phyloP scores from a whole-genome alignment of 306 rosid genomes.

The Hippophae tibetana region DNA sequence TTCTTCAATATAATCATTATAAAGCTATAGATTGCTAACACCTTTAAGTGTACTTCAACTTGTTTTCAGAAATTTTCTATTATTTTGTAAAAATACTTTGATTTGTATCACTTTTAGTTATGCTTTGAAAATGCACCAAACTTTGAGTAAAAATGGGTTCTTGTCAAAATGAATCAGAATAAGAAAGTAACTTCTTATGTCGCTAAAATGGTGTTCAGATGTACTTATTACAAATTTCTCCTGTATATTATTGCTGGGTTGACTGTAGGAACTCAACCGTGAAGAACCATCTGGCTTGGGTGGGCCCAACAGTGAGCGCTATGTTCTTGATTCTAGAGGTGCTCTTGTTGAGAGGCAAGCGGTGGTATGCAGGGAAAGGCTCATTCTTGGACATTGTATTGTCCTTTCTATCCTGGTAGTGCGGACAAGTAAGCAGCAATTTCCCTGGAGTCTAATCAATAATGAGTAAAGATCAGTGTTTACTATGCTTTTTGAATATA shows the following conservation, averaged over 20 bases:
- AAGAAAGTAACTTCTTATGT: conserved; percentile 1
- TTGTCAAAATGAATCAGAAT: neutral
- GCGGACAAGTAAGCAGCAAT: conserved; percentile 51
- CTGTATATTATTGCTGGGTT: neutral
- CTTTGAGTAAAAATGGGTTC: neutral
- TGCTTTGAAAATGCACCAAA: no score
- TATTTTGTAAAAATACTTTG: no score
- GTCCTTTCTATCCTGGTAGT: conserved; percentile 72
- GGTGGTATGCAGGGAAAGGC: conserved; percentile 88
- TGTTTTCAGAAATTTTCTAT: no score
- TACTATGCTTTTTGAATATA: conserved; percentile 13
- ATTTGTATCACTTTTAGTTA: no score
- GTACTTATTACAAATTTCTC: neutral
- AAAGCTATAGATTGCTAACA: no score
- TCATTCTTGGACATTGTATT: conserved; percentile 83
- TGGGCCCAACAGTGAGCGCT: conserved; percentile 76
- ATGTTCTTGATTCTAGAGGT: conserved; percentile 88
- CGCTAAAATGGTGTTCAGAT: conserved; percentile 3
- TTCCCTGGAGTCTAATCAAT: conserved; percentile 17
- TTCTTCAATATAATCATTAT: no score
- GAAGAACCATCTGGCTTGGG: conserved; percentile 96
- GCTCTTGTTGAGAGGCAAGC: conserved; percentile 89
- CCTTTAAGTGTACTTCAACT: no score
- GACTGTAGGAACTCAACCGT: conserved; percentile 74
- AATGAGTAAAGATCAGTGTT: neutral